Base-by-base conservation (phyloP, 2,329 filamentous ascomycete genomes). In the Monosporascus sp. region DNA sequence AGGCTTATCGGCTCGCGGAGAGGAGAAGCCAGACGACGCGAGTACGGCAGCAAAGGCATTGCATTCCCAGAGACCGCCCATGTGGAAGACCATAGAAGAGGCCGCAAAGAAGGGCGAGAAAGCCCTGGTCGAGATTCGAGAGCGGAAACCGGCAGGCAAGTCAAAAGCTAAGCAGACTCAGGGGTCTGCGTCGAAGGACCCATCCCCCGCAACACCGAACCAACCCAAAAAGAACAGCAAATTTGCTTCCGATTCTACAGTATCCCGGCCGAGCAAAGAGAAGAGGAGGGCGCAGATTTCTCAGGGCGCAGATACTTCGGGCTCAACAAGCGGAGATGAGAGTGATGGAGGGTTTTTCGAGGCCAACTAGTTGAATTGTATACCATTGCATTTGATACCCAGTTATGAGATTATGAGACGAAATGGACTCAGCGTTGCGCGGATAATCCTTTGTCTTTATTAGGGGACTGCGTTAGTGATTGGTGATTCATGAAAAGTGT, bases 81-180 rank as follows among this genome's bases (percentile, higher is more conserved):
- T 91, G 73, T 91, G 88, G 88, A 70, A 71, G 17, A 70, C 77
- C 15, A 78, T 93, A 18, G 86, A 89, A 70, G 75, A 81, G 62
- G 79, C 84, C 14, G 83, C 87, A 74, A 55, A 62, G 51, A 54
- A 63, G 25, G 63, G 64, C 11, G 59, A 55, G 17, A 55, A 49
- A 38, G 60, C 57, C 58, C 60, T 69, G 6, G 50, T 55, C 3
- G 57, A 60, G 45, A 61, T 69, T 20, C 57, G 61, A 48, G 65
- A 69, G 48, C 63, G 66, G 39, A 67, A 60, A 37, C 53, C 52
- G 15, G 49, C 39, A n/a, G 46, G 15, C 15, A 56, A 57, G 17
- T 45, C 54, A 37, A 52, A 47, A 46, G 50, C n/a, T 46, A 59
- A 57, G 37, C 37, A 8, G 31, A 17, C 41, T 25, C 41, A 55